Conservation (phyloP, 2,329 filamentous ascomycete species). For the Trichoderma atrobrunneum region DNA sequence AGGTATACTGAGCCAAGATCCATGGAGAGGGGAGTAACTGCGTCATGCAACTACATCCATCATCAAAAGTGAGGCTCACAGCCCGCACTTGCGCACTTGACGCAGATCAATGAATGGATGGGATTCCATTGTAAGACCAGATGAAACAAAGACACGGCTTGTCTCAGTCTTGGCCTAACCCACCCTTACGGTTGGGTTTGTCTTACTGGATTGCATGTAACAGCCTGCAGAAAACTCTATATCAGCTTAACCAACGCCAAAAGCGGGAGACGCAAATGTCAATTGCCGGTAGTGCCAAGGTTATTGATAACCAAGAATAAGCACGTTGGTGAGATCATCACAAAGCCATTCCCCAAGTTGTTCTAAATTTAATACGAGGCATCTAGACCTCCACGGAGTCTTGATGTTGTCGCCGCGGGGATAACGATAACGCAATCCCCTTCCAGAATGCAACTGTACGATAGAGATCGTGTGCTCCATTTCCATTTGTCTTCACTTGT, state of each 20-base stretch:
- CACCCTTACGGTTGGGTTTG: not conserved
- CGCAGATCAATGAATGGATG: not conserved
- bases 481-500: not conserved
- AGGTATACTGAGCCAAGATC: not conserved
- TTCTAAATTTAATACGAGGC: not conserved
- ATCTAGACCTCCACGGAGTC: not conserved
- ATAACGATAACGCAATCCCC: not conserved
- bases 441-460: not conserved
- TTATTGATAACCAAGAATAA: not conserved
- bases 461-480: not conserved
- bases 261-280: not conserved
- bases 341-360: not conserved
- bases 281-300: not conserved
- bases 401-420: not conserved
- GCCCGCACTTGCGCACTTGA: not conserved
- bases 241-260: not conserved
- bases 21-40: not conserved
- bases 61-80: not conserved
- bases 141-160: constrained; percentile 1
- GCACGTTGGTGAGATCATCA: not conserved
- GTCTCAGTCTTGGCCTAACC: not conserved
- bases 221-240: not conserved
- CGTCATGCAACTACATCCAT: not conserved
- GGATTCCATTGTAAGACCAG: not conserved
- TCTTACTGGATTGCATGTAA: not conserved